These are phyloP conservation scores for Cinchona pubescens DNA, from an alignment of 257 asterid genomes.

Conservation along the genomic window DNA sequence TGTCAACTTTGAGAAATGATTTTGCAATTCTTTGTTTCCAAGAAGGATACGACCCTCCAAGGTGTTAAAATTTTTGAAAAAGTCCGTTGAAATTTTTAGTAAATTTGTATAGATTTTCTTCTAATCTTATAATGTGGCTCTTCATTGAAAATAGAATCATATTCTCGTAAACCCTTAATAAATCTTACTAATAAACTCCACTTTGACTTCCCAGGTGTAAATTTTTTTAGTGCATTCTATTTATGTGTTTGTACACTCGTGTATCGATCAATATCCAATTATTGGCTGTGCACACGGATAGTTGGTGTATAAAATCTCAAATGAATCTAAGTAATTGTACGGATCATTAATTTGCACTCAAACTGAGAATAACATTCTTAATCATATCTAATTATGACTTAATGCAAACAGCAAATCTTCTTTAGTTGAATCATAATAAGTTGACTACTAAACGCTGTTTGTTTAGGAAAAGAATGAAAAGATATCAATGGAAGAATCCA, in stretches of 20 bases:
- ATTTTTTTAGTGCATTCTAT: neutral
- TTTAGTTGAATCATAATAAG: constrained; percentile 42
- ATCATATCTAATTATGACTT: constrained; percentile 3
- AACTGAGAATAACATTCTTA: constrained; percentile 1
- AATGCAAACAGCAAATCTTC: constrained; percentile 23
- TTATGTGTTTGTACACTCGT: neutral
- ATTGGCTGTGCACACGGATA: constrained; percentile 10
- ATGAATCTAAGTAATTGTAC: neutral
- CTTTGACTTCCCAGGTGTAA: neutral
- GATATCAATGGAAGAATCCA: constrained; percentile 14
- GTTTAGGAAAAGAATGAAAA: neutral
- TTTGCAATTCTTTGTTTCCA: neutral
- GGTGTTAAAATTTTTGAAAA: neutral
- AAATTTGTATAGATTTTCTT: neutral
- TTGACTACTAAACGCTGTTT: constrained; percentile 11
- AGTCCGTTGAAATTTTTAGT: neutral
- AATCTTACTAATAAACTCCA: neutral
- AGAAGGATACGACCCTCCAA: neutral
- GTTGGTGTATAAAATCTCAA: neutral
- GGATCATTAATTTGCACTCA: neutral
- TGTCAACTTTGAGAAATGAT: neutral
- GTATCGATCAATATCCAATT: constrained; percentile 1
- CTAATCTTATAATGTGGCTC: neutral
- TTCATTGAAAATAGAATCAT: neutral
- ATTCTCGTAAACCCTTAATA: constrained; percentile 1